Base-by-base conservation (phyloP, 192 early-diverging fungal genomes). In the Linderina pennispora region DNA sequence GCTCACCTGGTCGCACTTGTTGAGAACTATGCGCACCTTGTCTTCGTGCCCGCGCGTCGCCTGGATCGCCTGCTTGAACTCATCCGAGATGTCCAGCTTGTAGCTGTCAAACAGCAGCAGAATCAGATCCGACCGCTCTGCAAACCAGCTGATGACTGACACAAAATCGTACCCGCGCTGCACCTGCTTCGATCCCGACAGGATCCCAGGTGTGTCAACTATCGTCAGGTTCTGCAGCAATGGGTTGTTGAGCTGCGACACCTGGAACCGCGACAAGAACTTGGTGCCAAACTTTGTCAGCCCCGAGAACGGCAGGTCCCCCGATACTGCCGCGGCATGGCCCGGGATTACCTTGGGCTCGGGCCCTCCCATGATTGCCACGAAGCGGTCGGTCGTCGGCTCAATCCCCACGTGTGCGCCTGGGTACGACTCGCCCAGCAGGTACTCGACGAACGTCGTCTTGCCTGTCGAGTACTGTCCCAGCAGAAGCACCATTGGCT, bases 381-480 rank as follows among this genome's bases (percentile, higher is more conserved):
- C 83, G 39, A 92, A 92, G 16, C 85, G 63, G 61, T 92, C 90
- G 3, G 90, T 92, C 64, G 84, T 77, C n/a, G 90, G 88, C 55
- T 92, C 90, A n/a, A 87, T 84, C 4, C 89, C 89, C 40, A 91
- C 81, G 49, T 91, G 86, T 17, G 81, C 77, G 8, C 85, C 89
- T 15, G 87, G 89, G 43, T 92, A 92, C 28, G 84, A 76, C 46
- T 80, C 80, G 36, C 84, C 85, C 19, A 88, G 66, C 23, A 92
- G 56, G 47, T 89, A 74, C 50, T 79, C 80, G 16, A 92, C 83
- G 59, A 92, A 90, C 6, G 88, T 89, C 3, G 87, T 88, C 55
- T 92, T 92, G 42, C 88, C 87, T 0, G 88, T 91, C 18, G 84
- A 87, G 58, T 94, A 94, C 62, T 91, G 90, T 4, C 91, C 91